These are phyloP conservation scores for Cladosporium phlei DNA, from an alignment of 2,329 filamentous ascomycete species.

Conservation along the genomic window DNA sequence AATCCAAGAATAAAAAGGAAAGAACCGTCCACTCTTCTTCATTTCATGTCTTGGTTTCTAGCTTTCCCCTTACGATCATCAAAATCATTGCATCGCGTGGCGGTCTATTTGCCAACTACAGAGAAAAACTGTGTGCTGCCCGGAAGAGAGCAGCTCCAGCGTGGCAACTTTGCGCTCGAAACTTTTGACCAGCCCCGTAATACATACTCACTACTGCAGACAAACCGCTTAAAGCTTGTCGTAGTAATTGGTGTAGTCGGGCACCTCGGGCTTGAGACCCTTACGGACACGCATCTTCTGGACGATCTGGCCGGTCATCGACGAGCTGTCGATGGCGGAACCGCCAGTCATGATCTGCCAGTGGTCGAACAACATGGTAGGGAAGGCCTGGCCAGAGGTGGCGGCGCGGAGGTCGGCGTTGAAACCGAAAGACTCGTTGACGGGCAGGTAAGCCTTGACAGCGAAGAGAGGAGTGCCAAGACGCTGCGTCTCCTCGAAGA, in stretches of 20 bases:
- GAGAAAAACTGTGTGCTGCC: constrained; percentile 3
- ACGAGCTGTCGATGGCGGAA: constrained; percentile 76
- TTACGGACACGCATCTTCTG: constrained; percentile 95
- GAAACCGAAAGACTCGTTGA: constrained; percentile 99
- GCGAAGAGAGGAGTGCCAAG: constrained; percentile 98
- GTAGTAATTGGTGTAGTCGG: constrained; percentile 74
- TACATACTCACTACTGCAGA: constrained; percentile 2
- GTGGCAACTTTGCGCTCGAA: constrained; percentile 13
- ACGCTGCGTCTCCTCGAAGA: constrained; percentile 97
- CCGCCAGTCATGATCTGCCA: constrained; percentile 96
- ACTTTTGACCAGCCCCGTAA: constrained; percentile 8
- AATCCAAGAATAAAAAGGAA: constrained; percentile 7
- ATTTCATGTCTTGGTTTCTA: constrained; percentile 13
- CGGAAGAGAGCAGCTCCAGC: constrained; percentile 7
- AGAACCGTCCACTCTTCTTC: constrained; percentile 11
- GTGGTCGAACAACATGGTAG: constrained; percentile 97
- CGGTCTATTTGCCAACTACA: constrained; percentile 14
- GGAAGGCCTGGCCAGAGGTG: constrained; percentile 98
- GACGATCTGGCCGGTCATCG: constrained; percentile 79
- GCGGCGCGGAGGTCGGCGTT: constrained; percentile 90
- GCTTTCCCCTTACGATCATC: constrained; percentile 10
- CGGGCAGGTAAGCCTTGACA: constrained; percentile 94
- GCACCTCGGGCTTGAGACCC: constrained; percentile 96
- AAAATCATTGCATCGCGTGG: constrained; percentile 14
- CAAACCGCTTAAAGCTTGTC: constrained; percentile 31